Evolutionary conservation across 2,329 filamentous ascomycete genomes (phyloP).

Genomic region (Penicillium capsulatum): DNA sequence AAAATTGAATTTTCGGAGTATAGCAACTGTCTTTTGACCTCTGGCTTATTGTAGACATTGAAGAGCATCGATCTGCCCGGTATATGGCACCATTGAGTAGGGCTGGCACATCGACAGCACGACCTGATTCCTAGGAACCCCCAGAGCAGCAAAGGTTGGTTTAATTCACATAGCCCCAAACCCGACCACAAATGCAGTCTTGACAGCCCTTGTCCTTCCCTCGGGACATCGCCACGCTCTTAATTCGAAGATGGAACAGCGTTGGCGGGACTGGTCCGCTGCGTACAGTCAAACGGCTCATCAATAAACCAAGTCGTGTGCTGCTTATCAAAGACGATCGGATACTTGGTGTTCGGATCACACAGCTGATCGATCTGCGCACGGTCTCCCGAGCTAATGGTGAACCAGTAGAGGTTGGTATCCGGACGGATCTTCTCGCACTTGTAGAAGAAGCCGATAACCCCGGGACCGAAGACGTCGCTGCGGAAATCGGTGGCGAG

Average conservation of each 20-base stretch:
- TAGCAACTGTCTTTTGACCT: no score
- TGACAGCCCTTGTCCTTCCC: no score
- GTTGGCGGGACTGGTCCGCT: constrained; percentile 13
- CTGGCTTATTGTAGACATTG: no score
- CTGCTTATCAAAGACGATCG: constrained; percentile 19
- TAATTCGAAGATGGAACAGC: no score
- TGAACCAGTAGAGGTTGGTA: constrained; percentile 24
- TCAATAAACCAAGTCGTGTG: constrained; percentile 22
- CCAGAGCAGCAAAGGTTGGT: no score
- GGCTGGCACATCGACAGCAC: no score
- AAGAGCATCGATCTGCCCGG: no score
- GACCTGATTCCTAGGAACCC: no score
- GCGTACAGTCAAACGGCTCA: constrained; percentile 22
- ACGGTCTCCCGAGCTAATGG: constrained; percentile 15
- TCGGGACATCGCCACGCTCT: no score
- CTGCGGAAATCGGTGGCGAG: constrained; percentile 21
- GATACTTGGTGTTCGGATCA: constrained; percentile 12
- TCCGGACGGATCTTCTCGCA: constrained; percentile 19
- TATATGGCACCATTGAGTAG: no score
- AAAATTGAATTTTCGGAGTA: constrained; percentile 1
- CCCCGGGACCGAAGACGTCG: constrained; percentile 16
- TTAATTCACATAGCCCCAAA: no score
- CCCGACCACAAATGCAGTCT: no score
- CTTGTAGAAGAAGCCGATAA: constrained; percentile 22
- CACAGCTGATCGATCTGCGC: constrained; percentile 19